A percentile compares a stretch with the other conserved stretches of the same genome.
Evolutionary conservation across 2,329 filamentous ascomycete species (phyloP).

Genomic region (Ophiostoma australiae): DNA sequence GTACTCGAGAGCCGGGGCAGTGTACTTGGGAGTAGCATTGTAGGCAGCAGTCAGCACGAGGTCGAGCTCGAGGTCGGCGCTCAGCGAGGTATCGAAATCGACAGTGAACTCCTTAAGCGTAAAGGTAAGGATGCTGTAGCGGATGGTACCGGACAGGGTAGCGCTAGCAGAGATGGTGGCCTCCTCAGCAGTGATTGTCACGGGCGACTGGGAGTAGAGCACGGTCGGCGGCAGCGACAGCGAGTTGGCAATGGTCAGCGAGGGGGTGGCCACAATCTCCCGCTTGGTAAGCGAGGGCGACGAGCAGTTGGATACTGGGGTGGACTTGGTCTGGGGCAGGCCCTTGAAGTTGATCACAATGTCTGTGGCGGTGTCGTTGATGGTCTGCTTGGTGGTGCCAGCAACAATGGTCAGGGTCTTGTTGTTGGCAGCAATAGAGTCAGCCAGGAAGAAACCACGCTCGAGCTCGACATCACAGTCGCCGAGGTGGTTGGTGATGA

Average conservation of each 20-base stretch:
- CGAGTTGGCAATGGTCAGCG: background rate
- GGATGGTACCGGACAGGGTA: conserved; percentile 9
- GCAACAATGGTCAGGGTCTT: conserved; percentile 34
- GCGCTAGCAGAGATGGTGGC: background rate
- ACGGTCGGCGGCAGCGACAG: background rate
- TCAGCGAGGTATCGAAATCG: conserved; percentile 40
- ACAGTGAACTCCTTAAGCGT: conserved; percentile 38
- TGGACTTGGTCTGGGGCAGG: background rate
- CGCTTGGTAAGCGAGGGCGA: conserved; percentile 2
- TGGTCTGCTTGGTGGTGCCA: conserved; percentile 31
- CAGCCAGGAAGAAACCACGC: conserved; percentile 39
- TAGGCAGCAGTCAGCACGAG: conserved; percentile 36
- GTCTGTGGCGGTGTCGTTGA: conserved; percentile 11
- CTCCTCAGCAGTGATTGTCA: background rate
- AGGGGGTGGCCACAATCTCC: background rate
- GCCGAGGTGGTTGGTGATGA: conserved; percentile 42
- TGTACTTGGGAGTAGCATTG: conserved; percentile 35
- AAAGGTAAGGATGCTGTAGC: conserved; percentile 3
- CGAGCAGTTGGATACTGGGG: background rate
- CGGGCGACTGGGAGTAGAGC: background rate
- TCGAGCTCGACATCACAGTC: conserved; percentile 40
- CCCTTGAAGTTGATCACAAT: conserved; percentile 8
- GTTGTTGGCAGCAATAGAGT: conserved; percentile 31
- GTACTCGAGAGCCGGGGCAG: conserved; percentile 37
- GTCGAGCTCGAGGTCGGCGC: conserved; percentile 36